phyloP scores from a whole-genome alignment of 1,139 yeast genomes.

The Debaryomycetaceae sp. region DNA sequence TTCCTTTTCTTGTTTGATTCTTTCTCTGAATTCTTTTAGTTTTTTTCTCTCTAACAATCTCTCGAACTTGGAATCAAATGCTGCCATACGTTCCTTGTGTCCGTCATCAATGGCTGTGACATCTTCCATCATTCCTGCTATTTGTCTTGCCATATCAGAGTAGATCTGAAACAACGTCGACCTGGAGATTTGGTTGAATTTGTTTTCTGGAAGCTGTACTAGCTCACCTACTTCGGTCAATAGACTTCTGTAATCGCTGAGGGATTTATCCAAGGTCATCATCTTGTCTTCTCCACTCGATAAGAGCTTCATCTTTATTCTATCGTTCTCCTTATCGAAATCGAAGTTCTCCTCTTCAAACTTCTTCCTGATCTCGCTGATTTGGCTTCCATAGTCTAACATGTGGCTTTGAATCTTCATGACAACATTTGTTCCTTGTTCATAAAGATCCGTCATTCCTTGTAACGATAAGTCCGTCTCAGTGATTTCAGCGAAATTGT shows the following conservation, averaged over 20 bases:
- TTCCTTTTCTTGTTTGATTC: conserved; percentile 23
- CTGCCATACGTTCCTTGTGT: conserved; percentile 39
- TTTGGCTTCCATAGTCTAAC: conserved; percentile 43
- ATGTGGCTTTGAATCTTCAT: conserved; percentile 43
- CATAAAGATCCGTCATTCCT: conserved; percentile 37
- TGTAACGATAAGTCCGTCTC: conserved; percentile 30
- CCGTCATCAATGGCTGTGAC: conserved; percentile 30
- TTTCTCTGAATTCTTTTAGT: conserved; percentile 34
- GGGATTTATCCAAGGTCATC: conserved; percentile 29
- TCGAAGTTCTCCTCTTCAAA: conserved; percentile 43
- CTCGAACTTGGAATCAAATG: conserved; percentile 31
- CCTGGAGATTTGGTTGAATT: conserved; percentile 26
- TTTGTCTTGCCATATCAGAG: conserved; percentile 29
- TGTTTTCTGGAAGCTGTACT: conserved; percentile 21
- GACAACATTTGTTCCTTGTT: conserved; percentile 37
- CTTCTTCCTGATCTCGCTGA: conserved; percentile 35
- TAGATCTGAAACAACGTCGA: conserved; percentile 32
- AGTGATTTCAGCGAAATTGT: conserved; percentile 21
- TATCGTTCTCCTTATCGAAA: conserved; percentile 48
- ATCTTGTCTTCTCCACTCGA: conserved; percentile 35
- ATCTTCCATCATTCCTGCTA: conserved; percentile 33
- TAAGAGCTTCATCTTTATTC: conserved; percentile 29
- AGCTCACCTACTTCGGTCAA: conserved; percentile 27
- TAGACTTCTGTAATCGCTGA: conserved; percentile 32
- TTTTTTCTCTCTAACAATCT: conserved; percentile 33